phyloP scores from a whole-genome alignment of 139 green algal genomes.

The Auxenochlorella pyrenoidosa region DNA sequence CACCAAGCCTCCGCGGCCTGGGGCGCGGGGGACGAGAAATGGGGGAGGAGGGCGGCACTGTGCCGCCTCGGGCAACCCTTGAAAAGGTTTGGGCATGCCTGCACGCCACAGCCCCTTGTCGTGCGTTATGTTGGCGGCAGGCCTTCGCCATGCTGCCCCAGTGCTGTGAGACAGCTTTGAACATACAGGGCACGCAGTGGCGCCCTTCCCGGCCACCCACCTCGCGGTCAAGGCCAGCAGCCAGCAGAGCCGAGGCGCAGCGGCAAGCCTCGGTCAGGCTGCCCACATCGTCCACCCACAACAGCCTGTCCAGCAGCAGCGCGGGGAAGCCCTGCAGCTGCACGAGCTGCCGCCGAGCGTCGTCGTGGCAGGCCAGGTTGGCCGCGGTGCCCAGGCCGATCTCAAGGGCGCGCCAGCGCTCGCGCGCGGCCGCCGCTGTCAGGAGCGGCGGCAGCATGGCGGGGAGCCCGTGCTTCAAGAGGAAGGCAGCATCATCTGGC shows the following conservation, averaged over 20 bases:
- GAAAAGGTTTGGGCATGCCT: no score
- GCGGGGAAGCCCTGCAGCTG: neutral
- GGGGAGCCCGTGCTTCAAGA: neutral
- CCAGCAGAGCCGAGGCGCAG: neutral
- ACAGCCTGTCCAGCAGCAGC: neutral
- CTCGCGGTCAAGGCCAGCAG: neutral
- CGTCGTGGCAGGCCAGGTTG: slow-evolving; percentile 28
- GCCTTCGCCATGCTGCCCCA: no score
- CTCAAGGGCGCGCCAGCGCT: slow-evolving; percentile 12
- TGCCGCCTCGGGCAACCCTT: no score
- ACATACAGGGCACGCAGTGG: no score
- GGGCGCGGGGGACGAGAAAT: neutral
- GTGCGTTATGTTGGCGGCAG: no score
- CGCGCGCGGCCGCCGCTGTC: neutral
- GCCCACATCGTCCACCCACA: slow-evolving; percentile 27
- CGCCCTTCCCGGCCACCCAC: no score
- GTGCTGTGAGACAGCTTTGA: no score
- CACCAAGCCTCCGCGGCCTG: slow-evolving; percentile 16
- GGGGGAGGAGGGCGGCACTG: no score
- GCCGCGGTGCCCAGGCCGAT: neutral
- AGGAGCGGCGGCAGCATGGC: neutral
- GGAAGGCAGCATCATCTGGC: slow-evolving; percentile 18
- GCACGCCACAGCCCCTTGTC: no score
- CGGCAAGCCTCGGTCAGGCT: slow-evolving; percentile 7
- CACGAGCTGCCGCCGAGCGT: neutral